Evolutionary conservation across 768 basidiomycete genomes (phyloP).

Genomic region (Lentinula detonsa): DNA sequence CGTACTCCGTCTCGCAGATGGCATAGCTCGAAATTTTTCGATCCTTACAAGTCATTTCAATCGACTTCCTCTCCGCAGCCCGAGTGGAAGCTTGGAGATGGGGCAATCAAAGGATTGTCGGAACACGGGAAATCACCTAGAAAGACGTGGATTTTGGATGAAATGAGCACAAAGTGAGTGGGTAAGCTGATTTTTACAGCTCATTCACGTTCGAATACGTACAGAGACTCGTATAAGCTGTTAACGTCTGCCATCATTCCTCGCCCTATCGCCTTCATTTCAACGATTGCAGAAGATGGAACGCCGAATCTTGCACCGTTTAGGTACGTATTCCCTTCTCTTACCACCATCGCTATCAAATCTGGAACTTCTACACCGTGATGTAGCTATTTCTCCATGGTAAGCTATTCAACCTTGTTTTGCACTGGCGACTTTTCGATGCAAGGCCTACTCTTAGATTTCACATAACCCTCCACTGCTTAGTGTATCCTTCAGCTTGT

Average conservation of each 20-base stretch:
- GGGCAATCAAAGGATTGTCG: conserved; percentile 23
- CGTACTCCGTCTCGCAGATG: neutral
- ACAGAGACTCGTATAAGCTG: conserved; percentile 40
- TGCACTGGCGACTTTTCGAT: conserved; percentile 8
- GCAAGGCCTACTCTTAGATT: conserved; percentile 28
- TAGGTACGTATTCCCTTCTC: conserved; percentile 32
- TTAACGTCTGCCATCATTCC: conserved; percentile 56
- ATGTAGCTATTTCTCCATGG: conserved; percentile 58
- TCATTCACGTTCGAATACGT: neutral
- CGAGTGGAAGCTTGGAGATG: conserved; percentile 37
- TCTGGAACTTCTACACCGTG: neutral
- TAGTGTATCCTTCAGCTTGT: conserved; percentile 51
- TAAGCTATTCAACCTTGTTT: conserved; percentile 16
- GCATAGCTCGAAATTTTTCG: neutral
- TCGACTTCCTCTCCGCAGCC: conserved; percentile 32
- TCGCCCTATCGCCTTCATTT: conserved; percentile 65
- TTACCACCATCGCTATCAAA: neutral
- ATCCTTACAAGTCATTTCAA: conserved; percentile 20
- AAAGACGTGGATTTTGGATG: conserved; percentile 35
- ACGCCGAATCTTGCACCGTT: conserved; percentile 60
- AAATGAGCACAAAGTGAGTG: conserved; percentile 23
- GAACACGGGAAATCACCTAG: conserved; percentile 26
- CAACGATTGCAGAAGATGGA: conserved; percentile 46
- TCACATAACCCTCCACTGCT: conserved; percentile 63
- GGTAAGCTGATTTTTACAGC: neutral